These are phyloP conservation scores for Venturia nashicola DNA, from an alignment of 2,329 filamentous ascomycete genomes.

Conservation along the genomic window DNA sequence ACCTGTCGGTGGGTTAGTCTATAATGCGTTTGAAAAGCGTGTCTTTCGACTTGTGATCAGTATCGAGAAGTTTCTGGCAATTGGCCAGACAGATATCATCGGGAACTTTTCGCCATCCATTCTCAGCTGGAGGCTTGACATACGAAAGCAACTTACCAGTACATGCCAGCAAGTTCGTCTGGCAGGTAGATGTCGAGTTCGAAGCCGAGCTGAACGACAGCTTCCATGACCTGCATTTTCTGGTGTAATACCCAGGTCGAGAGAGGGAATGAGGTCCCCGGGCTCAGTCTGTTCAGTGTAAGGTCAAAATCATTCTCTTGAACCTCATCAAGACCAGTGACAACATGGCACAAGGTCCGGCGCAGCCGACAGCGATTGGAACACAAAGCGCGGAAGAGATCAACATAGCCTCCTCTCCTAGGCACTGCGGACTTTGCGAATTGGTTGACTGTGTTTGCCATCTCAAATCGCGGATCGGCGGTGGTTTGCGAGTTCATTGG, in stretches of 20 bases:
- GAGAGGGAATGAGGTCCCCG: slow-evolving; percentile 25
- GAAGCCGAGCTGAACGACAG: slow-evolving; percentile 83
- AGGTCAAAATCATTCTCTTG: slow-evolving; percentile 64
- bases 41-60: neutral
- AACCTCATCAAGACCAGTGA: slow-evolving; percentile 82
- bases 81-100: neutral
- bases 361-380: slow-evolving; percentile 84
- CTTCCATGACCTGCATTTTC: slow-evolving; percentile 80
- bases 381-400: slow-evolving; percentile 71
- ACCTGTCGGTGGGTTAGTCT: neutral
- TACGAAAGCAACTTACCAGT: slow-evolving; percentile 42
- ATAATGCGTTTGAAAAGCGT: neutral
- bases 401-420: slow-evolving; percentile 49
- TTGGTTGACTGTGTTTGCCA: slow-evolving; percentile 61
- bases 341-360: slow-evolving; percentile 75
- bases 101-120: neutral
- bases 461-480: slow-evolving; percentile 59
- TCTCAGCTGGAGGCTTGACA: neutral
- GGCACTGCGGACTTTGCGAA: slow-evolving; percentile 36
- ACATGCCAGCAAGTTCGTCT: slow-evolving; percentile 79
- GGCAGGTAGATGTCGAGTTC: slow-evolving; percentile 82
- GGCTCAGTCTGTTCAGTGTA: slow-evolving; percentile 47
- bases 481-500: slow-evolving; percentile 33
- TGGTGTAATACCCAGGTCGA: slow-evolving; percentile 80
- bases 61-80: neutral